Evolutionary conservation across 2,329 filamentous ascomycete species (phyloP), one percentile per base, ranked within the genome.

Genomic region (Neofusicoccum kwambonambiense): DNA sequence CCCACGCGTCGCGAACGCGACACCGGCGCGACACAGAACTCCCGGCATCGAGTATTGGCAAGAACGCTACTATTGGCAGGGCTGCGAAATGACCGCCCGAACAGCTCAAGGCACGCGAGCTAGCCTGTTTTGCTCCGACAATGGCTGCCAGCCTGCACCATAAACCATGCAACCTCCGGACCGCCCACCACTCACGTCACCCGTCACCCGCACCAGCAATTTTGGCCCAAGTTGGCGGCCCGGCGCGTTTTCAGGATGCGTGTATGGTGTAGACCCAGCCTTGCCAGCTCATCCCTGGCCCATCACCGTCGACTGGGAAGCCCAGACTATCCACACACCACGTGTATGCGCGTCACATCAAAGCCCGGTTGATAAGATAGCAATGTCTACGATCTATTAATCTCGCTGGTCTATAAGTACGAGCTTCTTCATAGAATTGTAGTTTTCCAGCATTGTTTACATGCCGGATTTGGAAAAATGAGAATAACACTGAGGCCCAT

Each of bases 1-100:
- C 39, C 41, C 41, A 45, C 56, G 56, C 56, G 42, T 60, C 31
- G 39, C 56, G 31, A n/a, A 60, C 56, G 56, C 56, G 56, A 60
- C 15, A 60, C 42, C 13, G n/a, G 56, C 41, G 54, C 54, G 54
- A 58, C 54, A 47, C 41, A 17, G 13, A 22, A 12, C 34, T 44
- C 39, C 35, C 22, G 54, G 39, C 54, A 45, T 13, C 39, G 31
- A 37, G 37, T 35, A 60, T 60, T 60, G 56, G 56, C 41, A 60
- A 22, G 22, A 22, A 22, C 22, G 9, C 34, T 42, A 37, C 52
- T 35, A 60, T 60, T 60, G 56, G 56, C 41, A 60, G 41, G 56
- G 41, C 56, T 3, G 42, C 22, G 27, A 49, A 34, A 47, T 60
- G 41, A 22, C 56, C 15, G 15, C 42, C 41, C 41, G 42, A 47